phyloP scores from a whole-genome alignment of 768 basidiomycete species.

The Pholiota molesta region DNA sequence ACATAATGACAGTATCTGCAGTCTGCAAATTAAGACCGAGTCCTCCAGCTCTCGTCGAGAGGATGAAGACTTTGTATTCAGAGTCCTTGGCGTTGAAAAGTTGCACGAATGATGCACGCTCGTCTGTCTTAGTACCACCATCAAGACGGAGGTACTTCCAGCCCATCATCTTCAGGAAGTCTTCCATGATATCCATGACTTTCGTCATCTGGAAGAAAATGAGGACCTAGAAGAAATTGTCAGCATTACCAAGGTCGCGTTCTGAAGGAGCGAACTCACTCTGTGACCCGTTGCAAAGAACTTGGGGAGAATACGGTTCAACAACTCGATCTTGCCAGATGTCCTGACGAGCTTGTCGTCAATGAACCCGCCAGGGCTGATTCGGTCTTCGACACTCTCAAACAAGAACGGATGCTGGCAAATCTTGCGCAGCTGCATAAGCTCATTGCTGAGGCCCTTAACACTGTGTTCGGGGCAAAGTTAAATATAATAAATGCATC shows the following conservation, averaged over 20 bases:
- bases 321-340: conserved; percentile 92
- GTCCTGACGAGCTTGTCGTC: conserved; percentile 86
- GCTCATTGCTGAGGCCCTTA: conserved; percentile 90
- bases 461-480: conserved; percentile 70
- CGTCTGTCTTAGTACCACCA: conserved; percentile 95
- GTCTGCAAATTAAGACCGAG: conserved; percentile 94
- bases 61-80: conserved; percentile 88
- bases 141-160: conserved; percentile 93
- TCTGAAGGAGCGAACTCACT: conserved; percentile 41
- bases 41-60: conserved; percentile 93
- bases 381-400: conserved; percentile 91
- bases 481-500: conserved; percentile 4
- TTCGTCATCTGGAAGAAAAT: conserved; percentile 99
- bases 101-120: conserved; percentile 85
- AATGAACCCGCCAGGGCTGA: conserved; percentile 80
- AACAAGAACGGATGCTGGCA: conserved; percentile 98
- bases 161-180: conserved; percentile 86
- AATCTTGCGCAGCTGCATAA: conserved; percentile 98
- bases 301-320: conserved; percentile 91
- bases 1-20: conserved; percentile 96
- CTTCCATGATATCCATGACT: conserved; percentile 98
- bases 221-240: conserved; percentile 61
- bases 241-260: neutral
- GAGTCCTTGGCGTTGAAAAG: conserved; percentile 90
- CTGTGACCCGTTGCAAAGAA: conserved; percentile 92